Evolutionary conservation across 352 stramenopile genomes (phyloP), one percentile per base, ranked within the genome.

Genomic region (Phytopythium vexans): DNA sequence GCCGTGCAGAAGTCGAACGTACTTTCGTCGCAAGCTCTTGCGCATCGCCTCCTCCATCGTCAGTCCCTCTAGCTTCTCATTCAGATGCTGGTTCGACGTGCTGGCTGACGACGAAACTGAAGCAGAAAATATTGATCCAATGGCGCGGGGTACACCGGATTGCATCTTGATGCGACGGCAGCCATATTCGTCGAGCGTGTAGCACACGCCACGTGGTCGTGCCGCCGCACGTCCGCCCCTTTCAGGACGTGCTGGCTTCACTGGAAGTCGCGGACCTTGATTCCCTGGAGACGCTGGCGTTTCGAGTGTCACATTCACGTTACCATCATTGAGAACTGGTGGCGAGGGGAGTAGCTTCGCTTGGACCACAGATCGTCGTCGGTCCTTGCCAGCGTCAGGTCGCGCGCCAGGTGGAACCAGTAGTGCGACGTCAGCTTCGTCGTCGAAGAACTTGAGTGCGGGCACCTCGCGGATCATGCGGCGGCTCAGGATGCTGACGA

Each of bases 401-500:
- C 21, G 44, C 8, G 35, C 9, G 43, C n/a, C 11, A 32, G 41
- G 16, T 10, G 51, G 41, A 42, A 49, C 40, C 8, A 52, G 6
- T 8, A 47, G 3, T 36, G 34, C 16, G 12, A 46, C 21, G 21
- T 66, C 58, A 11, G 34, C 36, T 6, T 41, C 15, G 31, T 68
- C 77, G 51, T 89, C 76, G 47, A 92, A 92, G 65, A 90, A 92
- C 41, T 89, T 86, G 21, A 92, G 64, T 4, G 82, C 82, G 0
- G 77, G 82, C 14, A 92, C 78, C 33, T 89, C 74, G 27, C 77
- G 70, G 41, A 90, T 85, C 54, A 90, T 63, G n/a, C 78, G 69
- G 8, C 74, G 74, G 53, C 79, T 89, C 59, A 92, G 56, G 40
- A 92, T 90, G 15, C 77, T 79, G 8, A 88, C 77, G 34, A 92